Evolutionary conservation across 2,329 filamentous ascomycete genomes (phyloP), one percentile per base, ranked within the genome.

Genomic region (Verticillium albo-atrum): DNA sequence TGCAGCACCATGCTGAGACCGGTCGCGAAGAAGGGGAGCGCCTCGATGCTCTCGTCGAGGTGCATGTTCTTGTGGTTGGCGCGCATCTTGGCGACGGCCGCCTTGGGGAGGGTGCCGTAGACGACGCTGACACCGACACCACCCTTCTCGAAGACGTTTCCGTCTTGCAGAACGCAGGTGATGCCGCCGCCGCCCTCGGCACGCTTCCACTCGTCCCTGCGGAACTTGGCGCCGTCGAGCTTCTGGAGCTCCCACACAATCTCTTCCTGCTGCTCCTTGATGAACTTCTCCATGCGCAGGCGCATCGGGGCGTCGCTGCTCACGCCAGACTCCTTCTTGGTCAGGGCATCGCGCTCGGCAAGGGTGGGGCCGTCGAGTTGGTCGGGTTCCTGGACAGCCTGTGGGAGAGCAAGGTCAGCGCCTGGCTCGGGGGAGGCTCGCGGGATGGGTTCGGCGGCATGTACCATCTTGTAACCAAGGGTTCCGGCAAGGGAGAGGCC

Each of bases 61-160:
- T 97, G 92, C 58, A 87, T 91, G 53, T 90, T 94, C 79, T 96
- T 96, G 82, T 98, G 95, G 75, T 98, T 92, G 60, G 87, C 91
- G 57, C 91, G 87, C 95, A 99, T 98, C 77, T 92, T 92, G 68
- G 88, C 84, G 65, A 99, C 96, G 30, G 92, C 95, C 1, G 91
- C 82, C 68, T 91, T 89, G 34, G 93, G 93, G 2, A 99, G 83
- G 54, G 88, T 90, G 62, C 95, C 95, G 72, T 99, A 98, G 55
- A 99, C 95, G 62, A 98, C 87, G 60, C 91, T 96, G 70, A 94
- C 93, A 70, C 96, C 97, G 61, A 98, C 92, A 30, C 95, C 95
- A 52, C 91, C 95, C 78, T 99, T 99, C 75, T 99, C 95, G 70
- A 99, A 99, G 56, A 97, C 92, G 63, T 96, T 94, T 66, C 95